Evolutionary conservation across 1,139 yeast species (phyloP), one percentile per base, ranked within the genome.

Genomic region (Zygosaccharomyces pseudobailii): DNA sequence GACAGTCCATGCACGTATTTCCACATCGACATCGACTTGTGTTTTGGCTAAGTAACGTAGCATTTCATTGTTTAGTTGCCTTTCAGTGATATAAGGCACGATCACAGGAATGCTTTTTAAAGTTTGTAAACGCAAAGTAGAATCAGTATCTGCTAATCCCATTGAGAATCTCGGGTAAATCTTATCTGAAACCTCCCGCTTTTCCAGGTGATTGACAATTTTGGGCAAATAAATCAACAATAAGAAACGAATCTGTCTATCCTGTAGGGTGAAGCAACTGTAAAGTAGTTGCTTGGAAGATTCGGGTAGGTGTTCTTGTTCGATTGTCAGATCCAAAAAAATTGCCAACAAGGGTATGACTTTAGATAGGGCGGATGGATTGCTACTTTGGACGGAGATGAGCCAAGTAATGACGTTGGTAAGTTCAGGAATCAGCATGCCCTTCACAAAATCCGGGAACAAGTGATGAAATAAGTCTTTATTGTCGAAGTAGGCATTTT

Each of bases 111-210:
- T 78, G 1, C 90, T 79, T 45, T 83, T 84, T 39, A 92, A 71
- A 0, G 97, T 87, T 36, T 84, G 87, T 56, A 87, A 89, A 51
- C 97, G 73, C 41, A 92, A 79, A 32, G 84, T 76, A 6, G 84
- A 79, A 62, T 88, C 90, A 0, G 95, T 80, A 63, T 92, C 98
- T 33, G 83, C 81, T 58, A 92, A 84, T 0, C 97, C 97, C 20
- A 84, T 80, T 9, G 84, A 71, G 56, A 87, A 73, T 42, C 76
- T 76, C 9, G 79, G 79, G 64, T 87, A 88, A 3, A 92, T 74
- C 56, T 78, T 81, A 58, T 76, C 82, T 53, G 86, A 85, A 5
- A 89, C 76, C 40, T 84, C 87, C 27, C 76, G 67, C 43, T 80
- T 81, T 4, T 80, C 72, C 24, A 88, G 66, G 38, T 69, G 67